phyloP scores from a whole-genome alignment of 2,329 filamentous ascomycete species.

The Stachybotrys elegans region DNA sequence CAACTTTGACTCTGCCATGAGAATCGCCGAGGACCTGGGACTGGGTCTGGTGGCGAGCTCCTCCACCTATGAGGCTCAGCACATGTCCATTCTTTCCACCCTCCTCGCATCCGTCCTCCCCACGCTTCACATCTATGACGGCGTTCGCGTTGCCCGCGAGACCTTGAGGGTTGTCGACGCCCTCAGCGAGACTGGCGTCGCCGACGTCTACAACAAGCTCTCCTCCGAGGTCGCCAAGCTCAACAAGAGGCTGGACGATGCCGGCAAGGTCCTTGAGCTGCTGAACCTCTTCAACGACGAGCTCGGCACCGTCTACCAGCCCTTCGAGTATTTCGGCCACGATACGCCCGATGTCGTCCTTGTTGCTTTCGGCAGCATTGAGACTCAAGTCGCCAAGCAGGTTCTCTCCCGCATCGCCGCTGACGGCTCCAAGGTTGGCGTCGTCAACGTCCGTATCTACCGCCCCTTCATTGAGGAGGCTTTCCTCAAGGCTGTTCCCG shows the following conservation, averaged over 20 bases:
- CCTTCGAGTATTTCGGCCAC: conserved; percentile 93
- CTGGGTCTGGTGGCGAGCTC: conserved; percentile 79
- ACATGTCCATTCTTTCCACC: conserved; percentile 88
- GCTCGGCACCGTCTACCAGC: conserved; percentile 85
- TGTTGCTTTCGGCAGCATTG: conserved; percentile 88
- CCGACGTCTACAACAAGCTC: conserved; percentile 63
- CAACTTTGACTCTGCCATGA: conserved; percentile 79
- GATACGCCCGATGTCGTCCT: conserved; percentile 73
- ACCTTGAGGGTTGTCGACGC: conserved; percentile 78
- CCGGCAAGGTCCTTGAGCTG: conserved; percentile 66
- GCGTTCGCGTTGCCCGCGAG: conserved; percentile 75
- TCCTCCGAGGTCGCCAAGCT: conserved; percentile 55
- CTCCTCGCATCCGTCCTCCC: conserved; percentile 72
- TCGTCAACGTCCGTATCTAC: conserved; percentile 89
- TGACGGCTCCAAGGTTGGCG: conserved; percentile 73
- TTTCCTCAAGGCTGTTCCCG: conserved; percentile 77
- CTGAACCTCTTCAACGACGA: conserved; percentile 79
- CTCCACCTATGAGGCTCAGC: conserved; percentile 87
- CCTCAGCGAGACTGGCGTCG: conserved; percentile 66
- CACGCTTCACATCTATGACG: conserved; percentile 86
- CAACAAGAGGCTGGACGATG: conserved; percentile 66
- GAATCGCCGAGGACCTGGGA: conserved; percentile 83
- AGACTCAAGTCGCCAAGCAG: conserved; percentile 81
- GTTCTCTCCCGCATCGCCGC: conserved; percentile 68
- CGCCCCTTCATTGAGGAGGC: conserved; percentile 92